Conservation (phyloP, 2,329 filamentous ascomycete genomes). For the Pseudodiploospora longispora region DNA sequence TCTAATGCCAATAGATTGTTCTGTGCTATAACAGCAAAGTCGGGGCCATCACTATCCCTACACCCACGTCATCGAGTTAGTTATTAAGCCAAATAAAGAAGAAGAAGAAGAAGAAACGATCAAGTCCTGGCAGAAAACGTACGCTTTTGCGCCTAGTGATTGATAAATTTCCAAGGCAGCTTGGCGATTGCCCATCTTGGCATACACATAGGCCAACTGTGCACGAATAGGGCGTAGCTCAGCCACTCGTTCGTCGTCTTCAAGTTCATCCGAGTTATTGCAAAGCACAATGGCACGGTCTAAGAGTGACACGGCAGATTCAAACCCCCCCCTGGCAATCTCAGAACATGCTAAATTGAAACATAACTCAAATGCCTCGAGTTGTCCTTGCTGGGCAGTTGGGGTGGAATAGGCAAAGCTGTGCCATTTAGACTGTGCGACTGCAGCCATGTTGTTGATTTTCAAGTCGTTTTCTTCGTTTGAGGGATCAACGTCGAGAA, state of each 20-base stretch:
- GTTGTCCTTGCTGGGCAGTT: conserved; percentile 45
- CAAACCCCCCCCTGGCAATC: conserved; percentile 61
- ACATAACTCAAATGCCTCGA: conserved; percentile 72
- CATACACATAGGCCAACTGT: conserved; percentile 67
- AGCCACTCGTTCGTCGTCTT: conserved; percentile 63
- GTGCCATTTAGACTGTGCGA: conserved; percentile 66
- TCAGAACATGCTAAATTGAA: conserved; percentile 72
- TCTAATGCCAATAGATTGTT: conserved; percentile 50
- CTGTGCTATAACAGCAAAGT: conserved; percentile 57
- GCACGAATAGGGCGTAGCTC: conserved; percentile 69
- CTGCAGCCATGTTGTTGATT: conserved; percentile 66
- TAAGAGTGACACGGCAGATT: conserved; percentile 56
- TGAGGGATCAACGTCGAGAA: conserved; percentile 38
- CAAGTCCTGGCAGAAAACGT: conserved; percentile 23
- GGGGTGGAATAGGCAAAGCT: conserved; percentile 33
- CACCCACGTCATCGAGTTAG: not conserved
- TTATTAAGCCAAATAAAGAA: not conserved
- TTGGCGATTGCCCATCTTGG: conserved; percentile 54
- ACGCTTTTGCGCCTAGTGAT: conserved; percentile 55
- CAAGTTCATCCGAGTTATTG: conserved; percentile 63
- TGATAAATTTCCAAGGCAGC: conserved; percentile 58
- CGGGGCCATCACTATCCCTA: conserved; percentile 39
- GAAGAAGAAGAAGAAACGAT: not conserved
- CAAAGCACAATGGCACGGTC: conserved; percentile 65
- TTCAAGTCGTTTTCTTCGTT: conserved; percentile 61